Evolutionary conservation across 495 filamentous ascomycete species (phyloP), one percentile per base, ranked within the genome.

Genomic region (Geoglossum glabrum): DNA sequence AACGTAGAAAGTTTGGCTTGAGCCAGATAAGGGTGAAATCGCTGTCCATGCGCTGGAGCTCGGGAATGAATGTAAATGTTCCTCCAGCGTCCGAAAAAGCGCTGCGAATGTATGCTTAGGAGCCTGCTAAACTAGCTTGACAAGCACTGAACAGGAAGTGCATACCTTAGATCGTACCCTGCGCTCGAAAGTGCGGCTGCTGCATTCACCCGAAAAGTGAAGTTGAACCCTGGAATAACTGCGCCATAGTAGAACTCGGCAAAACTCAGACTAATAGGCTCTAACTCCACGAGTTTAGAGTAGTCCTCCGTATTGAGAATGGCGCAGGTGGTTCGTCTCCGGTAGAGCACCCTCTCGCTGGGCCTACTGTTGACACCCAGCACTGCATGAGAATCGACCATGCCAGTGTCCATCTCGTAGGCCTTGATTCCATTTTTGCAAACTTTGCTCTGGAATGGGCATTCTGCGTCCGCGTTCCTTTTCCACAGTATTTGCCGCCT

Each of bases 401-500:
- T 55, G 7, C 68, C 68, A 11, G 61, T 68, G 36, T 69, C 66
- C 65, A 70, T 65, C 36, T 62, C 8, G 57, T 61, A 67, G 7
- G 65, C 61, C 21, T 61, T 46, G 11, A 55, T 64, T 17, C 11
- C 21, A 11, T 45, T 46, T 26, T 54, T 23, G 61, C 69, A 71
- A 23, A 65, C 47, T 6, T 61, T 46, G 17, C 31, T 2, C n/a
- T 49, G 51, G 56, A 70, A 71, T 13, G 68, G 69, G 54, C 69
- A 71, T 11, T 58, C 36, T 17, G 59, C 62, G 43, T 67, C 67
- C 26, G 46, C 43, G 30, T 62, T 60, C 15, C 34, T 34, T 17
- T n/a, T 60, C 62, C 63, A 70, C 6, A n/a, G 34, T 23, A 69
- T 61, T 30, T 60, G 47, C 21, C 47, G 58, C 23, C 46, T 52